phyloP scores from a whole-genome alignment of 2,329 filamentous ascomycete species.

The Aschersonia sp. region DNA sequence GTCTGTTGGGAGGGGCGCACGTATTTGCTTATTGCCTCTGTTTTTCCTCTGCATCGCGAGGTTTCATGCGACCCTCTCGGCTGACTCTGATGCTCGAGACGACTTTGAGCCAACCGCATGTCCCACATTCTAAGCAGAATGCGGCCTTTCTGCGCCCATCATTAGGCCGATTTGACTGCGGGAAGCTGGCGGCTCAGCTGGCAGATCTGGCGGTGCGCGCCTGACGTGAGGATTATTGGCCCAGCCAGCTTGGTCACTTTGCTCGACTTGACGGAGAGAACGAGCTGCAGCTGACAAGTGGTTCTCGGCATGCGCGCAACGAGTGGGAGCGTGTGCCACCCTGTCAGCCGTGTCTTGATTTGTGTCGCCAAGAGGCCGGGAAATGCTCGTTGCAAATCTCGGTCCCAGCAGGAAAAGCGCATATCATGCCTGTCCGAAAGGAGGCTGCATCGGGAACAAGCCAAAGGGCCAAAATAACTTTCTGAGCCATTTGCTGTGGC shows the following conservation, averaged over 20 bases:
- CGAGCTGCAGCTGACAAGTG: no score
- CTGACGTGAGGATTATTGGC: no score
- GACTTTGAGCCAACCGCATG: no score
- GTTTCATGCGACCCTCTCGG: neutral
- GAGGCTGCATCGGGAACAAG: neutral
- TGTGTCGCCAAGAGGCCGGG: no score
- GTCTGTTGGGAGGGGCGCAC: neutral
- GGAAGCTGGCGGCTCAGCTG: neutral
- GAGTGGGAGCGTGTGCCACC: no score
- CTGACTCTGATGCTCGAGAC: neutral
- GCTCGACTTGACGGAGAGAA: no score
- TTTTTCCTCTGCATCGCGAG: neutral
- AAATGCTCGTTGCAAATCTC: neutral
- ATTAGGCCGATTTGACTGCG: neutral
- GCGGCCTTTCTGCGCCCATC: neutral
- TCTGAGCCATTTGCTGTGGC: neutral
- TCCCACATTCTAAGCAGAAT: neutral
- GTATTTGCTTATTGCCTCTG: neutral
- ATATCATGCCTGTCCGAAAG: neutral
- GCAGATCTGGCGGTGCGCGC: no score
- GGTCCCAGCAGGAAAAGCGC: neutral
- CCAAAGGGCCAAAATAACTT: neutral
- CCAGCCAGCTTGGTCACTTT: no score
- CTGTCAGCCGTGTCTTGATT: no score
- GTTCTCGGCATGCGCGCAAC: no score